Evolutionary conservation across 2,329 filamentous ascomycete species (phyloP).

Genomic region (Paecilomyces sp.): DNA sequence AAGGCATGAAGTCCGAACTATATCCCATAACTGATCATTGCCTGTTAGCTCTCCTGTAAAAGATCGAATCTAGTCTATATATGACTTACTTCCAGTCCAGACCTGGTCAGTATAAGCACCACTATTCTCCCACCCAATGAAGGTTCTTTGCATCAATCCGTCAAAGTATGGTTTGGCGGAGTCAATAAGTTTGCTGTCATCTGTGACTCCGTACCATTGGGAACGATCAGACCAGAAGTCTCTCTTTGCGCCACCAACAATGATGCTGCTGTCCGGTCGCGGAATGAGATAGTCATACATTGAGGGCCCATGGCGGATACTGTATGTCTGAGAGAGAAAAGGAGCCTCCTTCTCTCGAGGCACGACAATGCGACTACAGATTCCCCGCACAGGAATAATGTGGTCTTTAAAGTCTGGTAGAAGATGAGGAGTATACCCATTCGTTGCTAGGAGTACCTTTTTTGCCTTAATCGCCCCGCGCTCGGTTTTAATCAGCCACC

Average conservation of each 20-base stretch:
- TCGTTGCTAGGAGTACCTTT: conserved; percentile 71
- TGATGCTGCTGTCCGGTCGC: conserved; percentile 45
- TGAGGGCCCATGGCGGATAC: conserved; percentile 45
- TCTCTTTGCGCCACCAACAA: conserved; percentile 60
- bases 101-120: conserved; percentile 21
- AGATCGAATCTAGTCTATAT: neutral
- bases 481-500: conserved; percentile 59
- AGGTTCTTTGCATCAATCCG: conserved; percentile 30
- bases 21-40: conserved; percentile 44
- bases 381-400: conserved; percentile 68
- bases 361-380: conserved; percentile 26
- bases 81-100: conserved; percentile 27
- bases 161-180: conserved; percentile 34
- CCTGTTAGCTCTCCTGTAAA: neutral
- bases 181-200: conserved; percentile 44
- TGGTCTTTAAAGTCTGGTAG: conserved; percentile 62
- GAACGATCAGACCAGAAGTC: conserved; percentile 18
- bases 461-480: conserved; percentile 59
- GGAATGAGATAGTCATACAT: conserved; percentile 44
- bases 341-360: conserved; percentile 14
- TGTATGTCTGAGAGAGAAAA: conserved; percentile 45
- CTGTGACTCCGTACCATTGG: conserved; percentile 39
- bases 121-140: conserved; percentile 28
- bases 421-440: conserved; percentile 74
- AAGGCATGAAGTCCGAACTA: conserved; percentile 43